Conservation (phyloP, 2,329 filamentous ascomycete genomes). For the Myriosclerotinia scirpicola region DNA sequence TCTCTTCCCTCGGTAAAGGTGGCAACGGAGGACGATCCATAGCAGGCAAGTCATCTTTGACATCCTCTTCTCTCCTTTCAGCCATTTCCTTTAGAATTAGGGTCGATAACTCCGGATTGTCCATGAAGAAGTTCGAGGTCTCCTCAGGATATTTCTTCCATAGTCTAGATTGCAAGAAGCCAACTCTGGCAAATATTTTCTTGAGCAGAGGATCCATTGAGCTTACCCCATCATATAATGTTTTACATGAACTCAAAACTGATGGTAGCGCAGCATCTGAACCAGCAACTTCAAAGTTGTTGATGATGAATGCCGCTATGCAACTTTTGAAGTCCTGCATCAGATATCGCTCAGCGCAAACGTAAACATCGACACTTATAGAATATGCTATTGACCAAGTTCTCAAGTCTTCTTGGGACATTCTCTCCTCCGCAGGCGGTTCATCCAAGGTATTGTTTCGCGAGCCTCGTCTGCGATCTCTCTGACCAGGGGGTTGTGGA, state of each 20-base stretch:
- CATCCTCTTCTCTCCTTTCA: slow-evolving; percentile 46
- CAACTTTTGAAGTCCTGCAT: slow-evolving; percentile 48
- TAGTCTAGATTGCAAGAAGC: slow-evolving; percentile 49
- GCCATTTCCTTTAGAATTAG: slow-evolving; percentile 51
- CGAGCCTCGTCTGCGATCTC: slow-evolving; percentile 29
- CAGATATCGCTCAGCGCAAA: slow-evolving; percentile 50
- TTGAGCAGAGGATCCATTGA: slow-evolving; percentile 47
- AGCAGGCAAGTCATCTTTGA: slow-evolving; percentile 44
- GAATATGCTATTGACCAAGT: slow-evolving; percentile 51
- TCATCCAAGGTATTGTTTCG: slow-evolving; percentile 31
- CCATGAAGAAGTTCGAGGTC: slow-evolving; percentile 46
- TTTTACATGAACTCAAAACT: slow-evolving; percentile 47
- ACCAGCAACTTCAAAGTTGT: slow-evolving; percentile 43
- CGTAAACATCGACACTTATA: slow-evolving; percentile 51
- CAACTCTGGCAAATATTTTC: slow-evolving; percentile 52
- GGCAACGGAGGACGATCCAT: slow-evolving; percentile 33
- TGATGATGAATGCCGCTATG: slow-evolving; percentile 47
- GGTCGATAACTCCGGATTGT: slow-evolving; percentile 49
- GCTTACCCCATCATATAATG: slow-evolving; percentile 47
- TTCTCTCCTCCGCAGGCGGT: slow-evolving; percentile 30
- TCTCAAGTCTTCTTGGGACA: slow-evolving; percentile 48
- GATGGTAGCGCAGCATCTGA: slow-evolving; percentile 36
- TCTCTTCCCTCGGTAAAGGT: slow-evolving; percentile 20
- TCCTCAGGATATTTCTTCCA: slow-evolving; percentile 46
- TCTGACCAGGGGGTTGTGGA: slow-evolving; percentile 27